Evolutionary conservation across 2,329 filamentous ascomycete genomes (phyloP).

Genomic region (Fusarium palustre): DNA sequence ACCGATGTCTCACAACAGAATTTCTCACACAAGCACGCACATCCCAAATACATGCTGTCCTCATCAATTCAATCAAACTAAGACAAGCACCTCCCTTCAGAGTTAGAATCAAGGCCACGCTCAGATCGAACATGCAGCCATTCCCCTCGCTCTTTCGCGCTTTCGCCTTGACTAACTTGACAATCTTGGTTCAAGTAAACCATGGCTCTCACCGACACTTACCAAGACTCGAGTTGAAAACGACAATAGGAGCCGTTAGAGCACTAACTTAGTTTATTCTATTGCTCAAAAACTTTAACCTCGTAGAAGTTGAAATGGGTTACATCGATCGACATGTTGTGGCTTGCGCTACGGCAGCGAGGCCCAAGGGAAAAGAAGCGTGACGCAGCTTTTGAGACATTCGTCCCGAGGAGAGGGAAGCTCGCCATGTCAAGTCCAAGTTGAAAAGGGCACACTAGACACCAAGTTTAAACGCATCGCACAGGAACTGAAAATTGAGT

Average conservation of each 20-base stretch:
- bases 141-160: conserved; percentile 13
- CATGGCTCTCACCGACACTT: background rate
- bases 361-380: conserved; percentile 9
- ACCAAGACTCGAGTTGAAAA: background rate
- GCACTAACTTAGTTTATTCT: background rate
- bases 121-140: background rate
- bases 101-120: background rate
- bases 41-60: background rate
- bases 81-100: conserved; percentile 2
- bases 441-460: conserved; percentile 22
- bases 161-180: background rate
- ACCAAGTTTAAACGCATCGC: background rate
- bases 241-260: conserved; percentile 5
- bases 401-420: conserved; percentile 14
- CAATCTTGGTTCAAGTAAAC: background rate
- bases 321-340: conserved; percentile 27
- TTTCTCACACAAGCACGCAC: background rate
- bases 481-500: conserved; percentile 1
- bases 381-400: conserved; percentile 32
- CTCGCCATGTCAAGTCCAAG: conserved; percentile 29
- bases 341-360: conserved; percentile 35
- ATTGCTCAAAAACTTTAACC: background rate
- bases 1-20: conserved; percentile 11
- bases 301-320: background rate
- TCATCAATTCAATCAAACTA: background rate